Evolutionary conservation across 139 green algal species (phyloP), one percentile per base, ranked within the genome.

Genomic region (Volvox africanus): DNA sequence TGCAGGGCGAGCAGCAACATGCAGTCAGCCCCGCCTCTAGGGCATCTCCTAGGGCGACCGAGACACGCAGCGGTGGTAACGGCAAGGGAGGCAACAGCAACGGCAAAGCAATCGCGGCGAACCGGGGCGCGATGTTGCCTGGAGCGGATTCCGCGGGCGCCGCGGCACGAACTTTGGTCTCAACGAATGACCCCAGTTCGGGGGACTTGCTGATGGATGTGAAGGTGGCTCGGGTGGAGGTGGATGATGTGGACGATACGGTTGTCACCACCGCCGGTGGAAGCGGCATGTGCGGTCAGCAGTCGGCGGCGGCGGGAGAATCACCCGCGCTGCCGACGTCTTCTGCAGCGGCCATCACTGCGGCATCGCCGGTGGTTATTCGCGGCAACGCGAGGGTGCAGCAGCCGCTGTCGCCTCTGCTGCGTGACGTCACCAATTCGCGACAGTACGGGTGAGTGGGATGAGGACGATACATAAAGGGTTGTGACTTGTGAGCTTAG

Each of bases 331-430:
- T 62, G 82, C 82, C 62, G 62, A 36, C 33, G 33, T 79, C 82
- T 22, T 79, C 82, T 13, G 17, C 32, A 22, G 81, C 81, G 75
- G 32, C 71, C 26, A 21, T 35, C 26, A 55, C 32, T 35, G 50
- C 30, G 71, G 30, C 75, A 1, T 81, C 75, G 11, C 85, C 85
- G 28, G 44, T 71, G 85, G 83, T 78, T 44, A 36, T 89, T 69
- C 85, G 85, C 1, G 85, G 68, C 28, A 82, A 89, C 30, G 85
- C 85, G 17, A 50, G 26, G 85, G 85, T 89, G n/a, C 85, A 89
- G 44, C 85, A 68, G 85, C 85, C 85, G 85, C 69, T 89, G 69
- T 82, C 85, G 85, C 85, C 85, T 69, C 85, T 89, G 85, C 85
- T 89, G 69, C 85, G 85, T 1, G 85, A 89, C 69, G 85, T 89